Conservation (phyloP, 1,139 yeast genomes). For the Debaryomyces subglobosus region DNA sequence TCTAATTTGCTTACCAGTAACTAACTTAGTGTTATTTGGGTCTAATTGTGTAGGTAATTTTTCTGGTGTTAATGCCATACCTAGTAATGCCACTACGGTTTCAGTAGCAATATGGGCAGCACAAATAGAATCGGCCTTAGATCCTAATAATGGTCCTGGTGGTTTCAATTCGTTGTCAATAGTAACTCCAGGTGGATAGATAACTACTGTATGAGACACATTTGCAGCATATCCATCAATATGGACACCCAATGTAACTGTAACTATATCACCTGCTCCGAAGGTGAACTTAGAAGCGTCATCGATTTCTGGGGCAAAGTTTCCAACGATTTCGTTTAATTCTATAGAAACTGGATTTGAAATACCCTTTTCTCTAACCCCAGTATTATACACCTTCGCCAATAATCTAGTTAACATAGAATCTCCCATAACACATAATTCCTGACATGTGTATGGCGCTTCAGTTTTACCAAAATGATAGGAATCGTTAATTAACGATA, state of each 20-base stretch:
- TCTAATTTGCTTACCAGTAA: conserved; percentile 74
- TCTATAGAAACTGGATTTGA: conserved; percentile 90
- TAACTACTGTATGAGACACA: conserved; percentile 82
- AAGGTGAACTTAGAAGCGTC: conserved; percentile 58
- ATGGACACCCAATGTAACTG: conserved; percentile 83
- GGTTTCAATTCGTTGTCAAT: conserved; percentile 44
- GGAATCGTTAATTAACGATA: conserved; percentile 67
- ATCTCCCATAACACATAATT: conserved; percentile 82
- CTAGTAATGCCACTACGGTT: conserved; percentile 73
- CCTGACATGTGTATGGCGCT: conserved; percentile 61
- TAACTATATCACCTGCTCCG: conserved; percentile 81
- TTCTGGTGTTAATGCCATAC: conserved; percentile 74
- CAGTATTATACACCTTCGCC: conserved; percentile 53
- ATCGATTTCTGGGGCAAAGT: conserved; percentile 85
- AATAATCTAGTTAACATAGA: conserved; percentile 64
- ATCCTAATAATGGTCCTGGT: conserved; percentile 77
- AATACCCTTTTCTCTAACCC: conserved; percentile 80
- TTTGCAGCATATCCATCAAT: conserved; percentile 93
- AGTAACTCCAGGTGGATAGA: conserved; percentile 63
- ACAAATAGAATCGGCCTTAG: conserved; percentile 84
- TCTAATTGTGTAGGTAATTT: conserved; percentile 57
- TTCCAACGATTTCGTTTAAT: conserved; percentile 74
- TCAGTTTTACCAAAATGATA: conserved; percentile 59
- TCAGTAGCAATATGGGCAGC: conserved; percentile 91
- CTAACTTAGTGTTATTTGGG: conserved; percentile 28